Evolutionary conservation across 345 rosid species (phyloP), one percentile per base, ranked within the genome.

Genomic region (Pistacia vera): DNA sequence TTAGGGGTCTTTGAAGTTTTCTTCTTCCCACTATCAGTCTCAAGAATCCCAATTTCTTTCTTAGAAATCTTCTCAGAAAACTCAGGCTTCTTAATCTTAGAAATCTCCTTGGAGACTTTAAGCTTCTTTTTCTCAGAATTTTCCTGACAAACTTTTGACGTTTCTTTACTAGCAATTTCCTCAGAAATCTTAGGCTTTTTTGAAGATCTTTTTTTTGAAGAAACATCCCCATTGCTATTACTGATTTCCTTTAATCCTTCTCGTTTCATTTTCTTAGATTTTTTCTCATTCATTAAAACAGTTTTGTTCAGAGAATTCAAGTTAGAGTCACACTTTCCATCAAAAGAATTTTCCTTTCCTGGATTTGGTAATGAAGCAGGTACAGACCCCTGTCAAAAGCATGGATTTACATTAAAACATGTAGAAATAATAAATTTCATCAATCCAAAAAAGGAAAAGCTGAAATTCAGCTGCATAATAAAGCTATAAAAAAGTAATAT

Each of bases 331-430:
- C 62, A 55, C n/a, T 75, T 81, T 76, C 79, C 81, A 70, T 83
- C 82, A 46, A 80, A 56, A 60, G 91, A 77, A 81, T 94, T 88
- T 71, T 92, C 96, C 81, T 87, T 90, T 18, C 90, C 93, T 38
- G 48, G 72, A 71, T 83, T 87, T 66, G 68, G 64, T 3, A 80
- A 87, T 30, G 82, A 83, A 79, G 75, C 77, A 55, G 74, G 72
- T 57, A 38, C 33, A 69, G 54, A 52, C 55, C 78, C 89, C 88
- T 83, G 87, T 68, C 72, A 66, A 54, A 78, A 78, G 44, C 79
- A 83, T 74, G 35, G 59, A 78, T 11, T 44, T 35, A 54, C 35
- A 0, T 17, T 49, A 33, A 73, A 68, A 17, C 38, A 66, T 22
- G 35, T 12, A 71, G 22, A 63, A 59, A 44, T 28, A 70, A 66